phyloP scores from a whole-genome alignment of 2,329 filamentous ascomycete genomes.

The Cordyceps militaris region DNA sequence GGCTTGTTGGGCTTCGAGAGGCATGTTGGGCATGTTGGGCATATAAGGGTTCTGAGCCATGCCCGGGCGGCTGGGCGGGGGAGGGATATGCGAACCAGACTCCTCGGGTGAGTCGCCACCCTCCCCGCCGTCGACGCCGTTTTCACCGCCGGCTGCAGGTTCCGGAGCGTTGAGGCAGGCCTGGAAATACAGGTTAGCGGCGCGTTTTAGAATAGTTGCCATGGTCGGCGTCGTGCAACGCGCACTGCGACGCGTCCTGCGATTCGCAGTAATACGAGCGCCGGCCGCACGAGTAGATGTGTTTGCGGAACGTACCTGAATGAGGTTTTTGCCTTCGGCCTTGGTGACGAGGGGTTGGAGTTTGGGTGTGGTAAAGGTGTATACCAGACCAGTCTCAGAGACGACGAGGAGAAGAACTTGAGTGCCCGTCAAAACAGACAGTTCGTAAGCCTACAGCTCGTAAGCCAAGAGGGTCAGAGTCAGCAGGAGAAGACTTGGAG shows the following conservation, averaged over 20 bases:
- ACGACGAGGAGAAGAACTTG: conserved; percentile 94
- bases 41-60: conserved; percentile 60
- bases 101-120: conserved; percentile 90
- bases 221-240: not conserved
- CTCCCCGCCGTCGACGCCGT: conserved; percentile 68
- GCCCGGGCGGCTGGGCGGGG: conserved; percentile 50
- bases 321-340: conserved; percentile 97
- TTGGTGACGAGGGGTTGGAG: conserved; percentile 97
- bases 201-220: not conserved
- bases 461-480: conserved; percentile 62
- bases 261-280: not conserved
- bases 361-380: conserved; percentile 96
- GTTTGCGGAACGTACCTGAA: conserved; percentile 63
- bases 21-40: conserved; percentile 60
- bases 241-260: conserved; percentile 1
- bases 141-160: conserved; percentile 72
- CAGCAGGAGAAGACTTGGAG: conserved; percentile 10
- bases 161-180: conserved; percentile 96
- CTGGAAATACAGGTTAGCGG: conserved; percentile 43
- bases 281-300: not conserved
- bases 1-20: conserved; percentile 69
- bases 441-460: conserved; percentile 96
- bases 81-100: conserved; percentile 68
- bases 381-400: conserved; percentile 88
- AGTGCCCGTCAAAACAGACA: conserved; percentile 94